Conservation (phyloP, 2,329 filamentous ascomycete genomes). For the Nigrospora osmanthi region DNA sequence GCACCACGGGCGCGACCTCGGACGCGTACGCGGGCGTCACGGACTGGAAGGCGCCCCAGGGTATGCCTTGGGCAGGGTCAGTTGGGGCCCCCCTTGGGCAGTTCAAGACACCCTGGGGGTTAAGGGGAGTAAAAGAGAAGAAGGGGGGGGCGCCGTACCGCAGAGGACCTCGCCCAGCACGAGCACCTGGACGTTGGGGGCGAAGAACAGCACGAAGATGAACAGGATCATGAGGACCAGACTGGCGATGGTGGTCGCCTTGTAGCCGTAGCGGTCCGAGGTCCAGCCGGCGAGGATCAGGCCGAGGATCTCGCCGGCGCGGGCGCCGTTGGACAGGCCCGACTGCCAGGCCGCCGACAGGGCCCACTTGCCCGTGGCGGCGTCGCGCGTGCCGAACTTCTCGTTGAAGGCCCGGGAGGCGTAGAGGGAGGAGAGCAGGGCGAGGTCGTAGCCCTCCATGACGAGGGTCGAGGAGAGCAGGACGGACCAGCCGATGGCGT, state of each 20-base stretch:
- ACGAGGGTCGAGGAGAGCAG: slow-evolving; percentile 36
- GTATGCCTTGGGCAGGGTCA: slow-evolving; percentile 29
- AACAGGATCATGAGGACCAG: slow-evolving; percentile 38
- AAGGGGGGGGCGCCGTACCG: slow-evolving; percentile 10
- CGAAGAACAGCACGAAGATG: slow-evolving; percentile 48
- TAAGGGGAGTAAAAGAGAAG: background rate
- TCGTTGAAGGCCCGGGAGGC: slow-evolving; percentile 35
- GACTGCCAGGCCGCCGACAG: slow-evolving; percentile 51
- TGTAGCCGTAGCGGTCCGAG: slow-evolving; percentile 42
- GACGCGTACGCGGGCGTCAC: slow-evolving; percentile 45
- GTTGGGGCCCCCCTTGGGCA: slow-evolving; percentile 9
- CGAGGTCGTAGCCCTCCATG: slow-evolving; percentile 45
- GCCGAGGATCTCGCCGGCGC: slow-evolving; percentile 47
- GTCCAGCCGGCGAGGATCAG: slow-evolving; percentile 45
- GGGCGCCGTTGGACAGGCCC: slow-evolving; percentile 43
- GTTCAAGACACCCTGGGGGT: background rate
- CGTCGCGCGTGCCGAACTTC: slow-evolving; percentile 33
- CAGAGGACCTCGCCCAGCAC: slow-evolving; percentile 41
- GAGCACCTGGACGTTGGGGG: slow-evolving; percentile 34
- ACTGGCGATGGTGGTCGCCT: slow-evolving; percentile 38
- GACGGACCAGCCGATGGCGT: slow-evolving; percentile 39
- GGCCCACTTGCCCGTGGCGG: slow-evolving; percentile 28
- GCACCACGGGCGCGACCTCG: slow-evolving; percentile 38
- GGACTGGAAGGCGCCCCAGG: slow-evolving; percentile 45
- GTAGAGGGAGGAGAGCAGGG: slow-evolving; percentile 40